phyloP scores from a whole-genome alignment of 2,329 filamentous ascomycete genomes.

The Apiospora marii region DNA sequence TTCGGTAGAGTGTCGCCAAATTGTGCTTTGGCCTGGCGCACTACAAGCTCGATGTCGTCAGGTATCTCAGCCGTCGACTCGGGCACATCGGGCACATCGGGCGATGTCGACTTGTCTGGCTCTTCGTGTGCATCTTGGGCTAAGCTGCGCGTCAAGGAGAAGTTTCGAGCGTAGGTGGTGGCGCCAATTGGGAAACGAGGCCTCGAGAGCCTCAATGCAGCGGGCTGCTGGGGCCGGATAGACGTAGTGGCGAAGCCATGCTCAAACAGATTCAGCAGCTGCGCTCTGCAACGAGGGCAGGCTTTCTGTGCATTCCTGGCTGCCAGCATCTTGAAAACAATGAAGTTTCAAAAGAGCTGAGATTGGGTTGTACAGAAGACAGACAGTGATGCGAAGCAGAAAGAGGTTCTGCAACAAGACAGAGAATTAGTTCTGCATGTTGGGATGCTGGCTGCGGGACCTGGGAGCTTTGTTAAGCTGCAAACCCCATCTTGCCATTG shows the following conservation, averaged over 20 bases:
- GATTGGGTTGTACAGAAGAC: not conserved
- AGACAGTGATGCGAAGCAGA: constrained; percentile 26
- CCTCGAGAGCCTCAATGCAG: constrained; percentile 5
- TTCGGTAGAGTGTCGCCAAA: constrained; percentile 82
- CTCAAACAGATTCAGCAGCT: constrained; percentile 47
- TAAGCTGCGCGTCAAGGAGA: not conserved
- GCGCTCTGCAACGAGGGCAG: constrained; percentile 49
- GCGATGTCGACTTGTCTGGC: constrained; percentile 28
- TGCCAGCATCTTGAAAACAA: constrained; percentile 44
- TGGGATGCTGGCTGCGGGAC: not conserved
- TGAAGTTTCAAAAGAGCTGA: not conserved
- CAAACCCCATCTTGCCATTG: constrained; percentile 10
- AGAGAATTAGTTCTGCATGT: constrained; percentile 18
- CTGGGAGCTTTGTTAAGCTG: constrained; percentile 12
- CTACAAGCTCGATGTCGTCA: constrained; percentile 65
- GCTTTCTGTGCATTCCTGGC: constrained; percentile 46
- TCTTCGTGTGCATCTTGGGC: constrained; percentile 31
- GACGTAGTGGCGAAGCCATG: constrained; percentile 41
- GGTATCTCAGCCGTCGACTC: not conserved
- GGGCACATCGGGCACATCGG: constrained; percentile 8
- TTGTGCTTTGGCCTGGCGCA: constrained; percentile 74
- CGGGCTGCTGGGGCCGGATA: constrained; percentile 22
- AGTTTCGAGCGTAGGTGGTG: not conserved
- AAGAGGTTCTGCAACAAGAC: constrained; percentile 2
- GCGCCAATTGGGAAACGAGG: not conserved